Conservation (phyloP, 805 yeast species). For the Ogataea kodamae region DNA sequence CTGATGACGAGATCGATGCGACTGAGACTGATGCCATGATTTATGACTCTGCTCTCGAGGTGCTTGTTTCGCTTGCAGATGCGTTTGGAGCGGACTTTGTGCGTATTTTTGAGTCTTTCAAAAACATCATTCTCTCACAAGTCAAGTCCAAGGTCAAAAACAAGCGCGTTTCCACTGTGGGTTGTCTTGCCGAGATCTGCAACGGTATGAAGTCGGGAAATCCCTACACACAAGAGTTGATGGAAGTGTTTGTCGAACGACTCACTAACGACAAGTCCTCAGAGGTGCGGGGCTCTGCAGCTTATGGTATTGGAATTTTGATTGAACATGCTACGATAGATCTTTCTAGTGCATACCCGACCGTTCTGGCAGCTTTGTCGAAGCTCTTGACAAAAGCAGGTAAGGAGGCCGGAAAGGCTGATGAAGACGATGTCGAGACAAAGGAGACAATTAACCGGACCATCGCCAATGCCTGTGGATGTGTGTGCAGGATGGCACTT, state of each 20-base stretch:
- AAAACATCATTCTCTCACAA: slow-evolving; percentile 55
- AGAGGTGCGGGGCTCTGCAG: slow-evolving; percentile 92
- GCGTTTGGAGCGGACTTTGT: slow-evolving; percentile 77
- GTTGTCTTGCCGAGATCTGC: slow-evolving; percentile 87
- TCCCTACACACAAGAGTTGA: slow-evolving; percentile 65
- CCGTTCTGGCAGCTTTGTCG: slow-evolving; percentile 63
- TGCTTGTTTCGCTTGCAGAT: slow-evolving; percentile 68
- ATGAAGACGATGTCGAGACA: slow-evolving; percentile 71
- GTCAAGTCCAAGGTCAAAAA: slow-evolving; percentile 59
- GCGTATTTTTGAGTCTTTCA: slow-evolving; percentile 68
- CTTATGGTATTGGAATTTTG: slow-evolving; percentile 89
- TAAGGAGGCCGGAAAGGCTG: slow-evolving; percentile 57
- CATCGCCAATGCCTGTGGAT: slow-evolving; percentile 93
- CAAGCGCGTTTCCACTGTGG: slow-evolving; percentile 81
- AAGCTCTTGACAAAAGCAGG: slow-evolving; percentile 77
- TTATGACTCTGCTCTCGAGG: slow-evolving; percentile 82
- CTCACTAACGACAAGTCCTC: slow-evolving; percentile 72
- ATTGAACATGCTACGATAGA: slow-evolving; percentile 51
- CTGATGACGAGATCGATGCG: slow-evolving; percentile 42
- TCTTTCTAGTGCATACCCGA: slow-evolving; percentile 60
- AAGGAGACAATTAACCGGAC: slow-evolving; percentile 78
- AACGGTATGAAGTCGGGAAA: slow-evolving; percentile 65
- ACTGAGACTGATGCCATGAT: slow-evolving; percentile 64
- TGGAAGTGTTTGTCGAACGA: slow-evolving; percentile 65
- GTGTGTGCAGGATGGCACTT: slow-evolving; percentile 88